A percentile compares a stretch with the other conserved stretches of the same genome.
phyloP scores from a whole-genome alignment of 176 grass and related monocot species.

The Oryza nivara region DNA sequence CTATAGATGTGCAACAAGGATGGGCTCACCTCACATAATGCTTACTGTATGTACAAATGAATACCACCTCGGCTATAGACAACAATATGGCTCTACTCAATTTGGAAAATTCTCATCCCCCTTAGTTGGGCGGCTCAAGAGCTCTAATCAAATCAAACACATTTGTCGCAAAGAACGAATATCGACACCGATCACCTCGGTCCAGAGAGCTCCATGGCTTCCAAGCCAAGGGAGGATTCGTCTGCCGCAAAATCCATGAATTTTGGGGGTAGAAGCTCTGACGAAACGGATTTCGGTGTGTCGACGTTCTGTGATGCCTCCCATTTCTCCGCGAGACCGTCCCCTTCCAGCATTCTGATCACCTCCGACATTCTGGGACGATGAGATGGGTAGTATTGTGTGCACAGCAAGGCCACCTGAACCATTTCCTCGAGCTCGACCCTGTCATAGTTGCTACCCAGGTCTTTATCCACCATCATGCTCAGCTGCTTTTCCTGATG shows the following conservation, averaged over 20 bases:
- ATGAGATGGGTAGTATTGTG: conserved; percentile 80
- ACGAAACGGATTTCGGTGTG: conserved; percentile 58
- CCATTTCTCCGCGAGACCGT: conserved; percentile 95
- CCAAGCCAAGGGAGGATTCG: conserved; percentile 77
- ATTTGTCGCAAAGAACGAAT: not conserved
- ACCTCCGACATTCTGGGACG: conserved; percentile 94
- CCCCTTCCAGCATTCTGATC: conserved; percentile 92
- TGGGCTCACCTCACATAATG: conserved; percentile 27
- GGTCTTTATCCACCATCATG: conserved; percentile 85
- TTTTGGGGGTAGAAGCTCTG: conserved; percentile 62
- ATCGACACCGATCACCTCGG: conserved; percentile 56
- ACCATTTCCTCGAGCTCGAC: conserved; percentile 95
- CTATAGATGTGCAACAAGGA: conserved; percentile 53
- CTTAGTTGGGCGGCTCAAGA: not conserved
- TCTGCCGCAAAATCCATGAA: conserved; percentile 71
- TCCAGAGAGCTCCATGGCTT: conserved; percentile 94
- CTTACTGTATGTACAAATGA: conserved; percentile 58
- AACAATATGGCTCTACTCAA: conserved; percentile 17
- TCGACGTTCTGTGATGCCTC: conserved; percentile 75
- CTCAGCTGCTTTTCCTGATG: conserved; percentile 88
- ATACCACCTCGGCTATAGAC: conserved; percentile 51
- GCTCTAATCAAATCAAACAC: conserved; percentile 6
- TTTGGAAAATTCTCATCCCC: not conserved
- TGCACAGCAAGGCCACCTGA: conserved; percentile 84
- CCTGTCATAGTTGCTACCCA: conserved; percentile 68